Evolutionary conservation across 2,329 filamentous ascomycete genomes (phyloP).

Genomic region (Nigrospora oryzae): DNA sequence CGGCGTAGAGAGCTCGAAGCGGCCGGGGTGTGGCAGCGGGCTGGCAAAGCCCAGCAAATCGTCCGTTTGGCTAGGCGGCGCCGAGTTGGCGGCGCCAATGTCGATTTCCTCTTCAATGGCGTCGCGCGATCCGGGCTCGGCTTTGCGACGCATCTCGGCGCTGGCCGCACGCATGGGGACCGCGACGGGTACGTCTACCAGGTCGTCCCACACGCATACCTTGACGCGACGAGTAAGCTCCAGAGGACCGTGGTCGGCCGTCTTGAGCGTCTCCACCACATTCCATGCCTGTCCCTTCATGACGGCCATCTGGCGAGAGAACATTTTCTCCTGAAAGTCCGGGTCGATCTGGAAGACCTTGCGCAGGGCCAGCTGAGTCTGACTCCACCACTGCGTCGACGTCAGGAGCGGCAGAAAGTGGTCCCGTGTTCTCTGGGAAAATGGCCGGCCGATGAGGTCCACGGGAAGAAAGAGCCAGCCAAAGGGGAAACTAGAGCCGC

Average conservation of each 20-base stretch:
- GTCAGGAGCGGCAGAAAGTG: conserved; percentile 96
- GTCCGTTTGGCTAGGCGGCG: conserved; percentile 29
- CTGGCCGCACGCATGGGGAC: conserved; percentile 82
- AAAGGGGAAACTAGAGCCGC: conserved; percentile 78
- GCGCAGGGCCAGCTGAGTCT: conserved; percentile 81
- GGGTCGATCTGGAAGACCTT: conserved; percentile 84
- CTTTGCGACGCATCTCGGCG: conserved; percentile 69
- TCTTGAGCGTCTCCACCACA: conserved; percentile 94
- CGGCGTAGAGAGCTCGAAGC: conserved; percentile 58
- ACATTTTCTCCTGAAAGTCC: conserved; percentile 98
- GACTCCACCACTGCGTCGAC: conserved; percentile 93
- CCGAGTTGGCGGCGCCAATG: conserved; percentile 62
- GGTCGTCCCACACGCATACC: conserved; percentile 96
- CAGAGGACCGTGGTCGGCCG: conserved; percentile 81
- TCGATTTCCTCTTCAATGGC: conserved; percentile 82
- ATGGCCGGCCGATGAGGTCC: conserved; percentile 89
- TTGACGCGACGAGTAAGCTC: conserved; percentile 85
- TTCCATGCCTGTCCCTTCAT: conserved; percentile 99
- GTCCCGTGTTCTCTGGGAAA: conserved; percentile 85
- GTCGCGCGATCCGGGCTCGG: conserved; percentile 34
- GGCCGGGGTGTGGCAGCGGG: conserved; percentile 64
- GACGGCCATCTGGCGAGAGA: conserved; percentile 93
- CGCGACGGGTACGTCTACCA: conserved; percentile 91
- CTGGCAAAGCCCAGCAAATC: conserved; percentile 65
- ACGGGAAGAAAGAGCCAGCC: conserved; percentile 97